Percentiles rank a stretch among this genome's conserved stretches.
Conservation (phyloP, 192 early-diverging fungal species). For the Podila horticola region DNA sequence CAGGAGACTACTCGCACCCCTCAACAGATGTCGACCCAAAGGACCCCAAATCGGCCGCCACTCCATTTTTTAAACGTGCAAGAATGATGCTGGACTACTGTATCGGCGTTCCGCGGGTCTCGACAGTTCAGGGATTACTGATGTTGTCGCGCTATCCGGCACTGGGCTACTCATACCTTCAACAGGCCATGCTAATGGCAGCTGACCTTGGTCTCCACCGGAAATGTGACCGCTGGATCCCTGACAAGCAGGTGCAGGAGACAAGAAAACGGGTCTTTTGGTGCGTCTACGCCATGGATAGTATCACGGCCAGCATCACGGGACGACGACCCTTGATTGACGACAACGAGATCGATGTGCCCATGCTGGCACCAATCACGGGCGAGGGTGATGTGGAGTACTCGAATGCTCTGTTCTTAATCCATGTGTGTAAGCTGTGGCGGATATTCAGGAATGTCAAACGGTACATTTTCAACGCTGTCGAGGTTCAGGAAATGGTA, state of each 20-base stretch:
- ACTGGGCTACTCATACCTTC: conserved; percentile 23
- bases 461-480: conserved; percentile 36
- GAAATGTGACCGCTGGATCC: conserved; percentile 50
- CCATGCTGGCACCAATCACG: conserved; percentile 13
- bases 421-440: conserved; percentile 42
- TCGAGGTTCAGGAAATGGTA: conserved; percentile 36
- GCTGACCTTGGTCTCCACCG: conserved; percentile 37
- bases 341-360: conserved; percentile 40
- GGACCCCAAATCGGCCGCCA: conserved; percentile 48
- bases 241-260: conserved; percentile 37
- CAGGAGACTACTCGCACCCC: conserved; percentile 32
- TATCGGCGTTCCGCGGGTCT: conserved; percentile 36
- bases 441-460: conserved; percentile 41
- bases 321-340: conserved; percentile 37
- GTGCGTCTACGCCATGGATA: conserved; percentile 39
- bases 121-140: conserved; percentile 41
- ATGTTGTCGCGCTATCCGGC: conserved; percentile 35
- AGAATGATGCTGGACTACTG: conserved; percentile 47
- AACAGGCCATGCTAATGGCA: conserved; percentile 39
- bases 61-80: conserved; percentile 59
- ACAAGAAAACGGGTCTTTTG: conserved; percentile 44
- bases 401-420: conserved; percentile 33
- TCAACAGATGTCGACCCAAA: conserved; percentile 26
- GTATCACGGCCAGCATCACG: conserved; percentile 23
- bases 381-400: conserved; percentile 37